Evolutionary conservation across 805 yeast genomes (phyloP), one percentile per base, ranked within the genome.

Genomic region (Metschnikowia anglica): DNA sequence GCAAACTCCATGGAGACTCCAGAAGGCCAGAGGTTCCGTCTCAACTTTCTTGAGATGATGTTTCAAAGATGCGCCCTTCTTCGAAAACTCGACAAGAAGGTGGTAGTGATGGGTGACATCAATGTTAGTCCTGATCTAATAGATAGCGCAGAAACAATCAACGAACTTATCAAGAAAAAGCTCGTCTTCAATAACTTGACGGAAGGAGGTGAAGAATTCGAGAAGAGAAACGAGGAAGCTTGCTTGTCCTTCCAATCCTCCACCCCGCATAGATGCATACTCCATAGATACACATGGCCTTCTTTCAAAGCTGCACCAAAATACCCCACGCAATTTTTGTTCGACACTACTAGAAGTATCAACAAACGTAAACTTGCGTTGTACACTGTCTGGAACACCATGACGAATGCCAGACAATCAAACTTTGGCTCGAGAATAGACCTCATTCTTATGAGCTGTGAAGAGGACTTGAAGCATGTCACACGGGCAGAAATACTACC

Each of bases 371-470:
- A 80, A 36, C 58, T 76, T 55, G 80, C 77, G 17, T 71, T 89
- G 77, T 93, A 85, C 58, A 89, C 97, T 0, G 93, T 90, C 35
- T 91, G 99, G 99, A 90, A 89, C 61, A 85, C 89, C 2, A 63
- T 81, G 52, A 76, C 78, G 39, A 85, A 85, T 52, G 76, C 85
- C 16, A 66, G 99, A 23, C 89, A 93, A 1, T 70, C 83, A 1
- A 91, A 91, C 57, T 85, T 75, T 61, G 97, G 99, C 0, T 85
- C 97, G 2, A 70, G 99, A 40, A 83, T 91, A 18, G 99, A 91
- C 60, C 74, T 83, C 51, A 81, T 91, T 5, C 60, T 89, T 5
- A 62, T 76, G 0, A 74, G 84, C 19, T 43, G 53, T 11, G 48
- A 63, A 7, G 52, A 50, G 0, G 47, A 84, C 35, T 53, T 65